Evolutionary conservation across 768 basidiomycete species (phyloP).

Genomic region (Tubosaeta sp.): DNA sequence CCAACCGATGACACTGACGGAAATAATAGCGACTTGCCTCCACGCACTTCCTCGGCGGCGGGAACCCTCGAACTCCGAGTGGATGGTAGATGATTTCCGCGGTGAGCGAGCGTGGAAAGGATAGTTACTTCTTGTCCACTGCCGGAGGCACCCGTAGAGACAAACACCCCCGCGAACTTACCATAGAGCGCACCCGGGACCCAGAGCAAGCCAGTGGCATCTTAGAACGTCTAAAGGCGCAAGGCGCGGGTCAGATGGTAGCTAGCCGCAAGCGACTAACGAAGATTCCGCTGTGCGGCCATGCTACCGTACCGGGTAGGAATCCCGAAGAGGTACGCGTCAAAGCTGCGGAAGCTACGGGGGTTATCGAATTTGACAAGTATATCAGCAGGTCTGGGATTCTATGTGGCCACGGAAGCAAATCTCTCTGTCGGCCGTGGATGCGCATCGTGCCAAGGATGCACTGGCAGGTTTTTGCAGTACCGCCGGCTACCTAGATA

Average conservation of each 20-base stretch:
- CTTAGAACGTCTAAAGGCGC: slow-evolving; percentile 75
- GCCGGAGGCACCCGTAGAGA: slow-evolving; percentile 63
- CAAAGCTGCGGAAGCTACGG: slow-evolving; percentile 39
- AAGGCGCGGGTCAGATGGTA: background rate
- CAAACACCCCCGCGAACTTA: slow-evolving; percentile 75
- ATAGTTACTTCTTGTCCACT: slow-evolving; percentile 73
- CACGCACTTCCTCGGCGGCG: slow-evolving; percentile 49
- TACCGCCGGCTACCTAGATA: slow-evolving; percentile 47
- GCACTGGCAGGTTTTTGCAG: slow-evolving; percentile 53
- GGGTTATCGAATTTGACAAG: slow-evolving; percentile 67
- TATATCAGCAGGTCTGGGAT: slow-evolving; percentile 68
- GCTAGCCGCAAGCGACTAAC: background rate
- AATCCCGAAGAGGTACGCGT: slow-evolving; percentile 43
- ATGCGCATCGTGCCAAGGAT: too few relatives aligned
- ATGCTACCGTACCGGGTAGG: slow-evolving; percentile 44
- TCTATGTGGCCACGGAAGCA: slow-evolving; percentile 35
- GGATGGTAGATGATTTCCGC: slow-evolving; percentile 72
- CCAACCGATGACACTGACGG: background rate
- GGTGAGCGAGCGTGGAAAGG: slow-evolving; percentile 63
- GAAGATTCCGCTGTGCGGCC: slow-evolving; percentile 48
- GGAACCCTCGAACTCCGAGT: slow-evolving; percentile 49
- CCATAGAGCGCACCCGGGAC: slow-evolving; percentile 53
- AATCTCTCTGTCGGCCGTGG: too few relatives aligned
- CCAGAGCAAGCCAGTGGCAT: slow-evolving; percentile 70
- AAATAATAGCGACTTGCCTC: slow-evolving; percentile 36